These are phyloP conservation scores for Dioscorea alata DNA, from an alignment of 106 monocot genomes.

Conservation along the genomic window DNA sequence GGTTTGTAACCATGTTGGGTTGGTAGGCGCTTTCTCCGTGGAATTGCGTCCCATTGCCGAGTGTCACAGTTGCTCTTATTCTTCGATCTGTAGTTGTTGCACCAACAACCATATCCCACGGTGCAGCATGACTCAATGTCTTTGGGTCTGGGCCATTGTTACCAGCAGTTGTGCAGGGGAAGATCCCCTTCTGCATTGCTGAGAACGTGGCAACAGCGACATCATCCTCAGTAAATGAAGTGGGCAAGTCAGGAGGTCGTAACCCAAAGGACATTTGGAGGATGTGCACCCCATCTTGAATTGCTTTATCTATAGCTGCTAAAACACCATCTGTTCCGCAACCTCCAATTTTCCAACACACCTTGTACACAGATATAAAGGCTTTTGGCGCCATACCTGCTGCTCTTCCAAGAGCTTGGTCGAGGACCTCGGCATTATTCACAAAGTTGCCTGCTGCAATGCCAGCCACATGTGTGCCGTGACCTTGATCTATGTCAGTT, in stretches of 20 bases:
- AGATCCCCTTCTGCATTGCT: background rate
- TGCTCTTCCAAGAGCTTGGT: conserved; percentile 27
- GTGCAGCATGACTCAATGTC: background rate
- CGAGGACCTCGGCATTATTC: conserved; percentile 10
- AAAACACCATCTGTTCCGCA: background rate
- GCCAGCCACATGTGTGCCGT: conserved; percentile 35
- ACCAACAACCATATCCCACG: background rate
- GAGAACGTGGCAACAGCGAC: background rate
- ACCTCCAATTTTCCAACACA: background rate
- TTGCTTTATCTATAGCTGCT: conserved; percentile 19
- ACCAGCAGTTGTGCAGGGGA: background rate
- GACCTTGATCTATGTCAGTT: conserved; percentile 5
- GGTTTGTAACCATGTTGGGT: too few relatives aligned
- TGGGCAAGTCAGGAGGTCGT: too few relatives aligned
- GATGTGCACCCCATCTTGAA: conserved; percentile 20
- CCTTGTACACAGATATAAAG: conserved; percentile 17
- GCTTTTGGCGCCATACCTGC: conserved; percentile 26
- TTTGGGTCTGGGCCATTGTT: background rate
- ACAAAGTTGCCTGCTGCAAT: conserved; percentile 27
- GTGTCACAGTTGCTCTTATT: background rate
- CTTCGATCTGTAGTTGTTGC: background rate
- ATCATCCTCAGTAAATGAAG: background rate
- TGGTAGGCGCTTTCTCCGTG: too few relatives aligned
- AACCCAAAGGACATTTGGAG: conserved; percentile 12
- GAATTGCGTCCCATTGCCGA: too few relatives aligned